Conservation (phyloP, 2,329 filamentous ascomycete genomes). For the Acephala macrosclerotiorum region DNA sequence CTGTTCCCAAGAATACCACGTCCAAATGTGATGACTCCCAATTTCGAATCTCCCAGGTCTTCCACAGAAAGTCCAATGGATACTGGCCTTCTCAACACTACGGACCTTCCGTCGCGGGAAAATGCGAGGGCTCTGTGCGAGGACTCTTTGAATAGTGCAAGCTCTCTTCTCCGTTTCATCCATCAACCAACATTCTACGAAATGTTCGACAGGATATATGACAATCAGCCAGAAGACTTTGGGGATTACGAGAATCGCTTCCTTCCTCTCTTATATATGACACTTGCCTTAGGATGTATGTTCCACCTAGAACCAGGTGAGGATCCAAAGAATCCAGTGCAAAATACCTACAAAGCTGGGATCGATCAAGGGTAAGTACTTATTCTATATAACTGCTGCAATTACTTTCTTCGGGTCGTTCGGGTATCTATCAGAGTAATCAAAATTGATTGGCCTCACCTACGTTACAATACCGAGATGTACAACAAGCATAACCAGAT, state of each 20-base stretch:
- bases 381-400: slow-evolving; percentile 3
- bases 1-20: slow-evolving; percentile 62
- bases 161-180: slow-evolving; percentile 71
- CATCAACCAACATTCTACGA: slow-evolving; percentile 84
- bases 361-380: slow-evolving; percentile 63
- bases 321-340: slow-evolving; percentile 51
- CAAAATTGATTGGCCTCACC: not conserved
- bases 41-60: slow-evolving; percentile 43
- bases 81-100: slow-evolving; percentile 43
- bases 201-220: slow-evolving; percentile 80
- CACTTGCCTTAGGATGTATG: slow-evolving; percentile 76
- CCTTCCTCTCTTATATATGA: slow-evolving; percentile 73
- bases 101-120: slow-evolving; percentile 74
- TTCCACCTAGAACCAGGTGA: slow-evolving; percentile 67
- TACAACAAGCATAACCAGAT: not conserved
- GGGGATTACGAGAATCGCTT: slow-evolving; percentile 71
- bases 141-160: slow-evolving; percentile 63
- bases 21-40: slow-evolving; percentile 45
- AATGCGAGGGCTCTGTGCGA: slow-evolving; percentile 61
- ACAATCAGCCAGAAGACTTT: slow-evolving; percentile 67
- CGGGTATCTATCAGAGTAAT: not conserved
- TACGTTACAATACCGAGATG: not conserved
- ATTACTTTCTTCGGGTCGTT: not conserved
- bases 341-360: slow-evolving; percentile 57
- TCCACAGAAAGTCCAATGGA: slow-evolving; percentile 43